Evolutionary conservation across 2,329 filamentous ascomycete species (phyloP).

Genomic region (Ophiocordyceps camponoti-rufipedis): DNA sequence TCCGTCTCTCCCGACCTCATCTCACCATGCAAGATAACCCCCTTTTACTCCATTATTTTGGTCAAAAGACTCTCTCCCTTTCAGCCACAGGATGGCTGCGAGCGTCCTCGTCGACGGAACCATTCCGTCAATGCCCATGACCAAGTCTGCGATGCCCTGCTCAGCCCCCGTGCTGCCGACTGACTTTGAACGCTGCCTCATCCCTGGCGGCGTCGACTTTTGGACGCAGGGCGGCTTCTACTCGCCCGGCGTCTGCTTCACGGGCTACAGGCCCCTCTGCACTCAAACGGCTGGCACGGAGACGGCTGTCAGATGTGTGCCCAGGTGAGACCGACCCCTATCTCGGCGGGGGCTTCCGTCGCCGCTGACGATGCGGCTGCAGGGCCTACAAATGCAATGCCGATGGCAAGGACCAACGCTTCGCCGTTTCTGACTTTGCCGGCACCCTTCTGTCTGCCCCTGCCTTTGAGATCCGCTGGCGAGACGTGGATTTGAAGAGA

Average conservation of each 20-base stretch:
- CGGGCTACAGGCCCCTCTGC: constrained; percentile 10
- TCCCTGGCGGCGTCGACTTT: constrained; percentile 7
- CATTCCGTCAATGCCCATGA: constrained; percentile 8
- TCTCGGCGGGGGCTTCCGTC: background rate
- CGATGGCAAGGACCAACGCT: constrained; percentile 6
- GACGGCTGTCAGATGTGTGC: constrained; percentile 11
- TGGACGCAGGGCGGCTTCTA: constrained; percentile 11
- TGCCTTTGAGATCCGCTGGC: constrained; percentile 13
- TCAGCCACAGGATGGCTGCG: constrained; percentile 1
- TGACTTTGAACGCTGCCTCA: constrained; percentile 7
- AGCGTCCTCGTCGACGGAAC: constrained; percentile 3
- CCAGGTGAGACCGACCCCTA: constrained; percentile 5
- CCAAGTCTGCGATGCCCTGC: constrained; percentile 6
- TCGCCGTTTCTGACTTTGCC: constrained; percentile 6
- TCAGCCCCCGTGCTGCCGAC: constrained; percentile 5
- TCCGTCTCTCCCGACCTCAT: too few species aligned
- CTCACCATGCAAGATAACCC: too few species aligned
- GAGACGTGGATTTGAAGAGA: constrained; percentile 5
- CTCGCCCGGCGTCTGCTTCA: constrained; percentile 13
- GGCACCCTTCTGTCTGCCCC: constrained; percentile 9
- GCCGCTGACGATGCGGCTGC: background rate
- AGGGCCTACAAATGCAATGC: constrained; percentile 8
- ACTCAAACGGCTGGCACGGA: constrained; percentile 10
- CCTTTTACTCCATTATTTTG: background rate
- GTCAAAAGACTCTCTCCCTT: background rate